Conservation (phyloP, 352 stramenopile species). For the Pythium dissimile region DNA sequence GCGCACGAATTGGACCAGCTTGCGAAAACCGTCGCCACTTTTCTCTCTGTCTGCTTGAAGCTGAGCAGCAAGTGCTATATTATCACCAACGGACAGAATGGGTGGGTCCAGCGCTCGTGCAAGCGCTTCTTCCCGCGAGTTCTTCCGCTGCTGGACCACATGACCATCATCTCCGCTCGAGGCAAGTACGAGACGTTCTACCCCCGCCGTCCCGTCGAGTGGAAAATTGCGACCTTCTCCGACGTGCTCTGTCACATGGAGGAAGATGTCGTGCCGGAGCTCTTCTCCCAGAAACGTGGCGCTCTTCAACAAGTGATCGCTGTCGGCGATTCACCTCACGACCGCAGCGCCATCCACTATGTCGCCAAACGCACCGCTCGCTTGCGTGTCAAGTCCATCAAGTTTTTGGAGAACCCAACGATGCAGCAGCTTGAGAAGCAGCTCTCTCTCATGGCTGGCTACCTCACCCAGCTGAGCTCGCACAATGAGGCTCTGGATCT, state of each 20-base stretch:
- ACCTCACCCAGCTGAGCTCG: conserved; percentile 54
- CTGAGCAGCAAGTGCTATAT: conserved; percentile 40
- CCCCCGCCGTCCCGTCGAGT: conserved; percentile 63
- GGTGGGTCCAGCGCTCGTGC: conserved; percentile 76
- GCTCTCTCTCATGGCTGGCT: conserved; percentile 52
- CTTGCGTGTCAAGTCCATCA: conserved; percentile 70
- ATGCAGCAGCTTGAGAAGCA: conserved; percentile 77
- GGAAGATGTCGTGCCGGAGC: conserved; percentile 1
- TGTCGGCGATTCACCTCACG: conserved; percentile 64
- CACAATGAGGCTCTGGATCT: conserved; percentile 69
- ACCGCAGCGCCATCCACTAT: conserved; percentile 70
- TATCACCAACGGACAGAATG: conserved; percentile 64
- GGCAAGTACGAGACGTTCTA: conserved; percentile 55
- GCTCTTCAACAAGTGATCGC: conserved; percentile 58
- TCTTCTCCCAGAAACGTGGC: background rate
- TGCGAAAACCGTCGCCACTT: conserved; percentile 33
- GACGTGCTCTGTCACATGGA: conserved; percentile 46
- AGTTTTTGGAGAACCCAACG: conserved; percentile 72
- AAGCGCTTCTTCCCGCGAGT: conserved; percentile 63
- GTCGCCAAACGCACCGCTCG: conserved; percentile 45
- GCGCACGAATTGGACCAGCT: conserved; percentile 32
- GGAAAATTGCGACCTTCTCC: conserved; percentile 74
- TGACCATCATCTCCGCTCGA: conserved; percentile 69
- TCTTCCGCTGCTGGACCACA: conserved; percentile 43
- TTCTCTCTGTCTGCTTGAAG: conserved; percentile 48